phyloP scores from a whole-genome alignment of 148 eudicot genomes.

The Nepenthes mirabilis region DNA sequence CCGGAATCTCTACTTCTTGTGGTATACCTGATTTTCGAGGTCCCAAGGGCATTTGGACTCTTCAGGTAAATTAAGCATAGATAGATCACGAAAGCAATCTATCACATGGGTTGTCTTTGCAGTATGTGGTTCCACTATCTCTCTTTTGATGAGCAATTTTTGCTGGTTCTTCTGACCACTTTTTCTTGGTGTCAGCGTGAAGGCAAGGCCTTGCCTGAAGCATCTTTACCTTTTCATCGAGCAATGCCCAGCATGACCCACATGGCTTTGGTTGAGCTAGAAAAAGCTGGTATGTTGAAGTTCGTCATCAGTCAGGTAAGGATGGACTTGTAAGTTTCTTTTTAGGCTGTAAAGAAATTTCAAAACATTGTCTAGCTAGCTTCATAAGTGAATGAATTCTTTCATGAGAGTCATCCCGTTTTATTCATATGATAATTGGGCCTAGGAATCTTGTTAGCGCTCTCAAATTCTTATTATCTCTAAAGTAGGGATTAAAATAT shows the following conservation, averaged over 20 bases:
- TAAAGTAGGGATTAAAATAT: too few species aligned
- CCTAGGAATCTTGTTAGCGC: too few species aligned
- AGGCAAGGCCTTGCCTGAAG: slow-evolving; percentile 73
- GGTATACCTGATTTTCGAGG: slow-evolving; percentile 99
- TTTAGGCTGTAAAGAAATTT: background rate
- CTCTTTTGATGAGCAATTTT: background rate
- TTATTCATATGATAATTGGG: too few species aligned
- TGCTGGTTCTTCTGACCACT: background rate
- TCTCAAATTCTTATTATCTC: too few species aligned
- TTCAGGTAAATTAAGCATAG: slow-evolving; percentile 44
- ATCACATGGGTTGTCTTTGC: background rate
- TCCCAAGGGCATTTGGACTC: slow-evolving; percentile 97
- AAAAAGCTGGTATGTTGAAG: slow-evolving; percentile 74
- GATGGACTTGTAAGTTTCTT: background rate
- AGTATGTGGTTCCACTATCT: background rate
- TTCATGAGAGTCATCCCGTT: too few species aligned
- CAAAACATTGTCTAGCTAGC: too few species aligned
- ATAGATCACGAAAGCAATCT: background rate
- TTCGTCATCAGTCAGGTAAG: slow-evolving; percentile 87
- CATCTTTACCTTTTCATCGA: slow-evolving; percentile 88
- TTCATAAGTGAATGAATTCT: too few species aligned
- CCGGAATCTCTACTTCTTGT: slow-evolving; percentile 96
- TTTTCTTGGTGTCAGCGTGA: slow-evolving; percentile 37
- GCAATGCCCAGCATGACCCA: slow-evolving; percentile 91
- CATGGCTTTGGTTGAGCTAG: slow-evolving; percentile 91